phyloP scores from a whole-genome alignment of 2,329 filamentous ascomycete species.

The Chalaropsis ovoidea region DNA sequence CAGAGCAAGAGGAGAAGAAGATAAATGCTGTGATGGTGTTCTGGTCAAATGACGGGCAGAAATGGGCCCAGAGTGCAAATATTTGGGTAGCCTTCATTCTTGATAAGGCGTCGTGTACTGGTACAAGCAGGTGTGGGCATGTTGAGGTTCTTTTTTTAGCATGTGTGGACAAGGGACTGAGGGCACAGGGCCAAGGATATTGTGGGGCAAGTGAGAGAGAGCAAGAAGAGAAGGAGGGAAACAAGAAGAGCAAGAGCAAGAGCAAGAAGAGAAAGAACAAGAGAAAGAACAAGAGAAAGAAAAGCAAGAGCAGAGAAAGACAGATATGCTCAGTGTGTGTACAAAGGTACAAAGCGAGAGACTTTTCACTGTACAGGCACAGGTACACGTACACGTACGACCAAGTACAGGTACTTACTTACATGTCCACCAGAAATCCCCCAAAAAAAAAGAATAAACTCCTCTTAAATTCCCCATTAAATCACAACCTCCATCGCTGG shows the following conservation, averaged over 20 bases:
- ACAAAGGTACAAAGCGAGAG: no score
- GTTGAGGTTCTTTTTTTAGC: slow-evolving; percentile 6
- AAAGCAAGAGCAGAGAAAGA: not conserved
- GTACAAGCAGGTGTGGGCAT: no score
- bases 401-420: no score
- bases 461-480: not conserved
- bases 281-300: not conserved
- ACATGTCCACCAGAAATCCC: no score
- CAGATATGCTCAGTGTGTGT: no score
- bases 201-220: no score
- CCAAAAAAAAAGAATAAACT: not conserved
- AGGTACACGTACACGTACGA: no score
- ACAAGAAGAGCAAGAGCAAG: not conserved
- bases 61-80: not conserved
- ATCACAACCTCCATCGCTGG: not conserved
- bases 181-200: not conserved
- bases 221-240: not conserved
- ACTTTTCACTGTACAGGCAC: no score
- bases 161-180: not conserved
- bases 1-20: not conserved
- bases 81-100: not conserved
- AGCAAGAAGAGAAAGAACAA: not conserved
- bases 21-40: not conserved
- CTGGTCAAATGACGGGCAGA: not conserved
- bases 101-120: not conserved